These are phyloP conservation scores for Leptodontidium sp. DNA, from an alignment of 2,329 filamentous ascomycete species.

Conservation along the genomic window DNA sequence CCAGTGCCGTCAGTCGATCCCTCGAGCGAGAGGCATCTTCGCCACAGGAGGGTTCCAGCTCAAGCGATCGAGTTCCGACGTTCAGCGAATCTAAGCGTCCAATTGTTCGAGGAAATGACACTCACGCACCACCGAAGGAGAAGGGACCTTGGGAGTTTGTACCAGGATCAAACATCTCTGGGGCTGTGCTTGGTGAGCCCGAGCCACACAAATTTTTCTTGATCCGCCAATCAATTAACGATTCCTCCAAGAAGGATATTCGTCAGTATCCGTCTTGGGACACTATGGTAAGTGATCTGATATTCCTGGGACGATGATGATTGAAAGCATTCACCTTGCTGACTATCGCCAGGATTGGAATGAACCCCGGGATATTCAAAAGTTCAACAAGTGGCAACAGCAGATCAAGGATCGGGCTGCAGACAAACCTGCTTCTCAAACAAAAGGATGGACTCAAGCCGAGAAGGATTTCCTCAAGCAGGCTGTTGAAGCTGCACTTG, in stretches of 20 bases:
- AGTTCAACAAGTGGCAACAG: conserved; percentile 22
- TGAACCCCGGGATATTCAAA: background rate
- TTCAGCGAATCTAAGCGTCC: background rate
- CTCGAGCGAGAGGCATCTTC: background rate
- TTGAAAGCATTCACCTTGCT: background rate
- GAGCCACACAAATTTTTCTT: conserved; percentile 32
- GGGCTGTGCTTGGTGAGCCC: conserved; percentile 5
- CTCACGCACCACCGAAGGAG: background rate
- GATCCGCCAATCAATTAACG: conserved; percentile 5
- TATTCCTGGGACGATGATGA: background rate
- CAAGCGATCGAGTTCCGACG: background rate
- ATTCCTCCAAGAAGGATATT: conserved; percentile 16
- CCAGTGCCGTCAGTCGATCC: too few species aligned
- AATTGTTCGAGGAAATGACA: background rate
- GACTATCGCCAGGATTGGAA: conserved; percentile 23
- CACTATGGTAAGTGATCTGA: conserved; percentile 8
- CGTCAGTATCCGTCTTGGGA: conserved; percentile 23
- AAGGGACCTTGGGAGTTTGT: conserved; percentile 28
- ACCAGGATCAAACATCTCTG: conserved; percentile 16
- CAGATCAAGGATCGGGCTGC: conserved; percentile 20
- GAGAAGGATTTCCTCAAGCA: conserved; percentile 23
- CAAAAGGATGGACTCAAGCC: conserved; percentile 18
- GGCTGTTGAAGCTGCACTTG: background rate
- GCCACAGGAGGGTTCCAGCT: background rate
- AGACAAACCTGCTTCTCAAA: background rate